These are phyloP conservation scores for Glomus cerebriforme DNA, from an alignment of 192 early-diverging fungal genomes.

Conservation along the genomic window DNA sequence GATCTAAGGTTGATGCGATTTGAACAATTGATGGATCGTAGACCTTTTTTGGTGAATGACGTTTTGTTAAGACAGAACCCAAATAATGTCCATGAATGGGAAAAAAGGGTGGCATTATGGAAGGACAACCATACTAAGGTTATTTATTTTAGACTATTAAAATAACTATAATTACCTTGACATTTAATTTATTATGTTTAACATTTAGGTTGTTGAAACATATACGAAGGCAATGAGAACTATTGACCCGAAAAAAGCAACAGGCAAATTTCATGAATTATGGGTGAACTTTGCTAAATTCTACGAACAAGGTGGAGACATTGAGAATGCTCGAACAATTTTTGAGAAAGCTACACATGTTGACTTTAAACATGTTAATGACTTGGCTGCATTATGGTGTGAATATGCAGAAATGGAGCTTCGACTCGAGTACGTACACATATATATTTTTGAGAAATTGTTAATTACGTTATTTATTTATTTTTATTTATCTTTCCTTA, in stretches of 20 bases:
- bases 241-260: constrained; percentile 75
- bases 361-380: constrained; percentile 77
- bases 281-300: constrained; percentile 87
- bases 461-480: constrained; percentile 3
- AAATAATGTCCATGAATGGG: constrained; percentile 90
- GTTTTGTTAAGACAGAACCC: constrained; percentile 90
- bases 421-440: constrained; percentile 47
- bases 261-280: constrained; percentile 76
- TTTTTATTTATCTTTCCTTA: background rate
- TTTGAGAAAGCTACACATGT: constrained; percentile 85
- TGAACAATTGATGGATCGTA: constrained; percentile 88
- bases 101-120: constrained; percentile 79
- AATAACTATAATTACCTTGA: background rate
- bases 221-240: constrained; percentile 73
- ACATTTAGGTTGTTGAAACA: constrained; percentile 63
- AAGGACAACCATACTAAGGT: constrained; percentile 55
- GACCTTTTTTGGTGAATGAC: constrained; percentile 92
- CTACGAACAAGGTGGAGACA: constrained; percentile 63
- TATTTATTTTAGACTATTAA: background rate
- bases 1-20: constrained; percentile 86
- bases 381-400: constrained; percentile 87
- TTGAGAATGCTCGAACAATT: constrained; percentile 70
- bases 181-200: background rate
- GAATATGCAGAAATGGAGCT: constrained; percentile 91
- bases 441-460: background rate